Base-by-base conservation (phyloP, 208 protist genomes). In the Vickermania ingenoplastis region DNA sequence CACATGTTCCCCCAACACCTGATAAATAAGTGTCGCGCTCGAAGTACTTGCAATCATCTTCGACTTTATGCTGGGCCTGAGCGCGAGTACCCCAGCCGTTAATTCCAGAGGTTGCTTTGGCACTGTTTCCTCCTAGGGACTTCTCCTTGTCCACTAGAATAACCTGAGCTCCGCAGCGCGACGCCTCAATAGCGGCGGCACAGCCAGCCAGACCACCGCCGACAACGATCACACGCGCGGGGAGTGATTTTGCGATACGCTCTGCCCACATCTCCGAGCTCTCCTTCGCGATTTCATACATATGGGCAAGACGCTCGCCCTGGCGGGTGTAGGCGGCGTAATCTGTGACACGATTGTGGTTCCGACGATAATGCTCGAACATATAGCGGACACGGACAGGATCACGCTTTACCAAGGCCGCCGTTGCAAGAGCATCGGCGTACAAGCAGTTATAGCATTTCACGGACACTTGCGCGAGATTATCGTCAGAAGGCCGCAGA, bases 91-190 rank as follows among this genome's bases (percentile, higher is more conserved):
- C 65, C 63, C 77, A 81, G 11, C 69, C 91, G 64, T 97, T 97
- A 53, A 97, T 97, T 63, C 94, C 94, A 3, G 87, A 96, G 3
- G 83, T 92, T 2, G 94, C 94, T 76, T 97, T 97, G 28, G 82
- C 86, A 14, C 85, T 94, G 72, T 97, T 97, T 41, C 94, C 94
- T 53, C 94, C 94, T 1, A 93, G 21, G 23, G 29, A 55, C 3
- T 24, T 0, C 49, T 83, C 76, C 76, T 94, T 96, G 28, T 97
- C 93, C 28, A 97, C 23, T 0, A 97, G 59, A 14, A 79, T 63
- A 13, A 94, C 89, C 3, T 56, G 61, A 0, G 82, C 91, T 0
- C 86, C 89, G 27, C 71, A 82, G 57, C 58, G 59, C 17, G 74
- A 69, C 0, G 75, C 74, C 51, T 87, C 77, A 55, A 83, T 86